Base-by-base conservation (phyloP, 352 stramenopile species). In the Pythium aristosporum region DNA sequence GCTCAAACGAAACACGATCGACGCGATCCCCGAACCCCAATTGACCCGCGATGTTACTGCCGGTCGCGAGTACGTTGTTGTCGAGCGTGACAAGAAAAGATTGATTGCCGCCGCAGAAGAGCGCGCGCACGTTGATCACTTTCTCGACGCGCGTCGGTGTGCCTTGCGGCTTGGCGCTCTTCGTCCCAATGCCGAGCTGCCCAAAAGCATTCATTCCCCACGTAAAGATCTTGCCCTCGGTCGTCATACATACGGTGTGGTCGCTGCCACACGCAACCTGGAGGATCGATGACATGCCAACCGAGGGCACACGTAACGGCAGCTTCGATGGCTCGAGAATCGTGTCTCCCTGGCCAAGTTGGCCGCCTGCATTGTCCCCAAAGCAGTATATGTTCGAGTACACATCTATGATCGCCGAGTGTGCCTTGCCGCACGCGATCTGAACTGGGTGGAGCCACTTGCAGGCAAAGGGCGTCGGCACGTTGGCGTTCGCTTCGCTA, bases 371-470 rank as follows among this genome's bases (percentile, higher is more conserved):
- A 9, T 75, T 74, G 30, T 72, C 59, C 36, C 82, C 82, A 60
- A 89, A 89, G 71, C 80, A 89, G 60, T 89, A 91, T 42, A 91
- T 67, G 59, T 89, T 86, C 2, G 82, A 88, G 46, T 87, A 87
- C 21, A 88, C 80, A 41, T 91, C 82, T 32, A 91, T 76, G 42
- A 91, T 80, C 25, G 82, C 80, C 2, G 80, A 85, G 67, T 91
- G 82, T 11, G 80, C 74, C 43, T 82, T 82, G 9, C 82, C 82
- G 41, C 82, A 89, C 20, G 82, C 70, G 49, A 89, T 74, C 48
- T 89, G 80, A n/a, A 88, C 68, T 2, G 82, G 80, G 60, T 89
- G 77, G 13, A 91, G 61, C 82, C 82, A 89, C 54, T 82, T 80
- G 70, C 67, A 81, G 0, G 71, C 51, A 54, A 92, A 88, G 2